Conservation (phyloP, 129 eudicot species). For the Flaveria robusta region DNA sequence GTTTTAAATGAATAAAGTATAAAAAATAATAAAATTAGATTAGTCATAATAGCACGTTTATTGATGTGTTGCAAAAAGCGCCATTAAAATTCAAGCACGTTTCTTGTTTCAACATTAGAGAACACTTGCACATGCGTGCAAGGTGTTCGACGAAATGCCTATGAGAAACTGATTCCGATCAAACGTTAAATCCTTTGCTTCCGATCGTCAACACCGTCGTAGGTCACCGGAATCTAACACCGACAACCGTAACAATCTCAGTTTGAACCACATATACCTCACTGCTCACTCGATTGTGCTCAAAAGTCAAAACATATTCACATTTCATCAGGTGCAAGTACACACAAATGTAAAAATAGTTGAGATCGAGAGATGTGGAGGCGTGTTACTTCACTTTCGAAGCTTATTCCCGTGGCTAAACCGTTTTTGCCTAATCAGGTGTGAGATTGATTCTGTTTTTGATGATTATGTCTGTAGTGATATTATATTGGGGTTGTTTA, state of each 20-base stretch:
- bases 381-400: slow-evolving; percentile 48
- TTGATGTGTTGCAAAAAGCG: background rate
- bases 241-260: slow-evolving; percentile 21
- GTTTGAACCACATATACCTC: background rate
- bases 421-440: slow-evolving; percentile 45
- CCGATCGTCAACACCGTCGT: slow-evolving; percentile 5
- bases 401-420: slow-evolving; percentile 41
- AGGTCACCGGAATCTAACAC: slow-evolving; percentile 16
- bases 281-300: background rate
- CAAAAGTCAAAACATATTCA: background rate
- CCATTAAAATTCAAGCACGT: slow-evolving; percentile 5
- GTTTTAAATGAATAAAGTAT: background rate
- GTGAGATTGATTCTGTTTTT: background rate
- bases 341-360: too few species aligned
- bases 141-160: slow-evolving; percentile 48
- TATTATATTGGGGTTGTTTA: background rate
- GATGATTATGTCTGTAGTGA: background rate
- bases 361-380: slow-evolving; percentile 54
- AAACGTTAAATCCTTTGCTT: background rate
- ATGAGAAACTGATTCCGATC: slow-evolving; percentile 34
- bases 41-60: background rate
- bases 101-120: background rate
- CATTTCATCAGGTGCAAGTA: slow-evolving; percentile 1
- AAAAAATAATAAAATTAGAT: background rate
- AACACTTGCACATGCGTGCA: slow-evolving; percentile 39